phyloP scores from a whole-genome alignment of 192 early-diverging fungal genomes.

The Coemansia sp. region DNA sequence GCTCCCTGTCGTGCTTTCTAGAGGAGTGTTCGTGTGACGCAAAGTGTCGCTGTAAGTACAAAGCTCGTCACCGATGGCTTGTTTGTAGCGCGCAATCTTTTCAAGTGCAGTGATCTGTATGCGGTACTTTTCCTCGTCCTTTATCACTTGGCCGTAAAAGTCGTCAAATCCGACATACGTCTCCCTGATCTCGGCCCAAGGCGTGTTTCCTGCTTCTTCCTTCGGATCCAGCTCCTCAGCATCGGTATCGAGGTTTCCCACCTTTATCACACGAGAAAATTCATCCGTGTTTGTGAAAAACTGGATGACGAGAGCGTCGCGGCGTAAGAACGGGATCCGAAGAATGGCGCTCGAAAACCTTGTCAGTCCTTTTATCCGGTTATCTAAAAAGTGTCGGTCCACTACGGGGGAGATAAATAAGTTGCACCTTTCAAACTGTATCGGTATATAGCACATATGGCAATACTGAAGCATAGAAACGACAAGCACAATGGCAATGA shows the following conservation, averaged over 20 bases:
- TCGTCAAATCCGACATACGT: conserved; percentile 48
- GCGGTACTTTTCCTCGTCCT: conserved; percentile 54
- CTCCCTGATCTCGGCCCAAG: conserved; percentile 34
- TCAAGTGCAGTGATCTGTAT: conserved; percentile 49
- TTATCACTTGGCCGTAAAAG: conserved; percentile 38
- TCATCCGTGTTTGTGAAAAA: conserved; percentile 57
- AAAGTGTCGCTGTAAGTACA: conserved; percentile 47
- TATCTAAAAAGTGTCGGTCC: conserved; percentile 59
- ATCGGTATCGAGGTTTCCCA: conserved; percentile 52
- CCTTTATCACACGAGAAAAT: conserved; percentile 48
- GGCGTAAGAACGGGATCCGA: conserved; percentile 52
- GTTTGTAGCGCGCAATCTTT: conserved; percentile 53
- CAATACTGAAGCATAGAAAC: not conserved
- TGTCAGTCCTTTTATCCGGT: conserved; percentile 56
- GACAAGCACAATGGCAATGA: not conserved
- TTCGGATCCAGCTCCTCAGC: conserved; percentile 47
- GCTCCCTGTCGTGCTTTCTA: conserved; percentile 34
- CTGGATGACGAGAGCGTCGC: conserved; percentile 50
- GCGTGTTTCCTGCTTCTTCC: conserved; percentile 34
- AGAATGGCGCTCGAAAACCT: conserved; percentile 51
- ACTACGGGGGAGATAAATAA: conserved; percentile 38
- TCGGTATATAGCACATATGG: conserved; percentile 4
- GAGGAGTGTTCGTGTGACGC: conserved; percentile 35
- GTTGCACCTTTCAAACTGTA: conserved; percentile 5
- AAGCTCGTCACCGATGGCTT: conserved; percentile 55